phyloP scores from a whole-genome alignment of 495 filamentous ascomycete species.

The Tuber indicum region DNA sequence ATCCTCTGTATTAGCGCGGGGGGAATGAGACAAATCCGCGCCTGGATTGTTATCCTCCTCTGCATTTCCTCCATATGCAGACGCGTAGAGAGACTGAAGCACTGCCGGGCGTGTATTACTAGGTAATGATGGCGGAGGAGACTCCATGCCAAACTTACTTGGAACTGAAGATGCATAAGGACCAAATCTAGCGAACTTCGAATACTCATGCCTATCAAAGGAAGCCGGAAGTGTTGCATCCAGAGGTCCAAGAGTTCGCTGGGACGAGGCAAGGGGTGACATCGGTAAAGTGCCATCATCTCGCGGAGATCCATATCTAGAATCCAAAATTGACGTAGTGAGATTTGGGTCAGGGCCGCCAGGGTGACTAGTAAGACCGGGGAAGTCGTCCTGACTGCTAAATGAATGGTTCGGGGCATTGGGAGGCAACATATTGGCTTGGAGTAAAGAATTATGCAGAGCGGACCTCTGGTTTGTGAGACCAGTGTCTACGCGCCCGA shows the following conservation, averaged over 20 bases:
- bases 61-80: conserved; percentile 59
- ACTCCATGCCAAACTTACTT: conserved; percentile 84
- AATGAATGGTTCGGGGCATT: conserved; percentile 43
- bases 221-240: conserved; percentile 92
- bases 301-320: conserved; percentile 80
- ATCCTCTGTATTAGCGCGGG: conserved; percentile 48
- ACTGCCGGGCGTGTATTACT: conserved; percentile 57
- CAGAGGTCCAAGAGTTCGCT: conserved; percentile 53
- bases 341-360: neutral
- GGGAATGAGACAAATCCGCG: conserved; percentile 50
- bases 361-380: conserved; percentile 44
- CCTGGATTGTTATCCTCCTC: conserved; percentile 47
- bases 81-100: conserved; percentile 71
- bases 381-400: conserved; percentile 45
- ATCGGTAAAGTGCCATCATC: conserved; percentile 65
- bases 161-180: conserved; percentile 90
- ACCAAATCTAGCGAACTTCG: conserved; percentile 79
- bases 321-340: conserved; percentile 59
- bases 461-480: conserved; percentile 58
- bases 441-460: conserved; percentile 75
- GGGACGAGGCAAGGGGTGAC: conserved; percentile 61
- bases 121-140: conserved; percentile 69
- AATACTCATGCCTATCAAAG: conserved; percentile 94
- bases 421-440: conserved; percentile 53
- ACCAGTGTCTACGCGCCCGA: conserved; percentile 39